These are phyloP conservation scores for Iberis pinnata DNA, from an alignment of 345 rosid genomes.

Conservation along the genomic window DNA sequence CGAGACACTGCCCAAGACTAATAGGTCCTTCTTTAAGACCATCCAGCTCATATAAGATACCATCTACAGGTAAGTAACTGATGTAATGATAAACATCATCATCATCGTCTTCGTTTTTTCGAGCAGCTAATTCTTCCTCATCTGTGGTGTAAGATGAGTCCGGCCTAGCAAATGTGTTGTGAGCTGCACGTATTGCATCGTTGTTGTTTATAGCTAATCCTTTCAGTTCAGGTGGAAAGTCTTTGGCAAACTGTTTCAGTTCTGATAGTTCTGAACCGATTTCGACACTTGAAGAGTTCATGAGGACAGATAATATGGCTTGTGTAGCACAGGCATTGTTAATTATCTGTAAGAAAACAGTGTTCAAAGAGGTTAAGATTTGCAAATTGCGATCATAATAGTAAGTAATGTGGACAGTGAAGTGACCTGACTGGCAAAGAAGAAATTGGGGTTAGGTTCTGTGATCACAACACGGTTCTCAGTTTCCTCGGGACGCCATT, in stretches of 20 bases:
- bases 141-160: conserved; percentile 23
- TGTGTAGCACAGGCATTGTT: conserved; percentile 33
- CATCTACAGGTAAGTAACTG: conserved; percentile 33
- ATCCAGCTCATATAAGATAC: conserved; percentile 29
- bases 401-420: not conserved
- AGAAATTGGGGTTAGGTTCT: conserved; percentile 33
- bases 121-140: conserved; percentile 17
- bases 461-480: conserved; percentile 31
- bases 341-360: conserved; percentile 26
- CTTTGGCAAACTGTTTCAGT: conserved; percentile 29
- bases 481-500: conserved; percentile 35
- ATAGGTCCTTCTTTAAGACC: conserved; percentile 36
- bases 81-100: conserved; percentile 33
- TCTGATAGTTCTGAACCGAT: conserved; percentile 26
- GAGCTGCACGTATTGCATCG: conserved; percentile 31
- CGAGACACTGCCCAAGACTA: conserved; percentile 30
- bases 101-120: conserved; percentile 16
- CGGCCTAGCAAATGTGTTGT: conserved; percentile 29
- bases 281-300: conserved; percentile 29
- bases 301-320: conserved; percentile 27
- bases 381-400: not conserved
- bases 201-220: conserved; percentile 35
- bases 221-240: conserved; percentile 34
- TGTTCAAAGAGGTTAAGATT: not conserved
- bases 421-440: conserved; percentile 33